A percentile compares a stretch with the other conserved stretches of the same genome.
Evolutionary conservation across 2,329 filamentous ascomycete species (phyloP).

Genomic region (Pseudopyricularia javanii): DNA sequence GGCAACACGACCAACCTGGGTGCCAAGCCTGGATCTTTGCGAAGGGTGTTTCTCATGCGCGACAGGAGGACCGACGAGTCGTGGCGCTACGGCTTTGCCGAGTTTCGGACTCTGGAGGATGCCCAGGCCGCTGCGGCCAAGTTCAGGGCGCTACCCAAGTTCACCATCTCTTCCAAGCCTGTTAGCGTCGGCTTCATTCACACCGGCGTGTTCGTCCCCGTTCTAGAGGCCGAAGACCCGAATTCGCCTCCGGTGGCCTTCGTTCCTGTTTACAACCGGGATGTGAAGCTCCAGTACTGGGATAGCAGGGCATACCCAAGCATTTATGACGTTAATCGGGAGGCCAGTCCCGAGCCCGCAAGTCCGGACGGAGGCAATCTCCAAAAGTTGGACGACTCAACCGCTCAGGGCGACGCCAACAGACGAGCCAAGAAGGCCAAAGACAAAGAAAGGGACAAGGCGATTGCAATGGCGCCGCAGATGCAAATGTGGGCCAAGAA

Average conservation of each 20-base stretch:
- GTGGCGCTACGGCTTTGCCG: slow-evolving; percentile 73
- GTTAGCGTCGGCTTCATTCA: slow-evolving; percentile 67
- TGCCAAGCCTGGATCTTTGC: slow-evolving; percentile 61
- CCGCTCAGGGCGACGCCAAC: not conserved
- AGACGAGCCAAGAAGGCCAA: slow-evolving; percentile 38
- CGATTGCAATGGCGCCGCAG: slow-evolving; percentile 48
- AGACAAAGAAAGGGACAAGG: slow-evolving; percentile 37
- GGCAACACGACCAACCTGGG: slow-evolving; percentile 49
- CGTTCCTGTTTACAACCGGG: not conserved
- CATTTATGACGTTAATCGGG: slow-evolving; percentile 44
- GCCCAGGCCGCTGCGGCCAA: slow-evolving; percentile 63
- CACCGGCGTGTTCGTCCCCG: slow-evolving; percentile 72
- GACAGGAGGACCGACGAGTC: slow-evolving; percentile 60
- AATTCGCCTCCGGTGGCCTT: not conserved
- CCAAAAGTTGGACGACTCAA: not conserved
- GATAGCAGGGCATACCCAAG: slow-evolving; percentile 41
- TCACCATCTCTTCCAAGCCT: slow-evolving; percentile 64
- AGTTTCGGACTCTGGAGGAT: slow-evolving; percentile 67
- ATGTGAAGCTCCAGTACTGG: slow-evolving; percentile 2
- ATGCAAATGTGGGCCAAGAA: slow-evolving; percentile 62
- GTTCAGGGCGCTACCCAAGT: slow-evolving; percentile 59
- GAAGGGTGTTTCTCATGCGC: slow-evolving; percentile 65
- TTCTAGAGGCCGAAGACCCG: not conserved
- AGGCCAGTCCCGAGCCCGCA: slow-evolving; percentile 12
- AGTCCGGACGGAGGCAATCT: slow-evolving; percentile 1